Conservation (phyloP, 2,329 filamentous ascomycete genomes). For the Neopestalotiopsis clavispora region DNA sequence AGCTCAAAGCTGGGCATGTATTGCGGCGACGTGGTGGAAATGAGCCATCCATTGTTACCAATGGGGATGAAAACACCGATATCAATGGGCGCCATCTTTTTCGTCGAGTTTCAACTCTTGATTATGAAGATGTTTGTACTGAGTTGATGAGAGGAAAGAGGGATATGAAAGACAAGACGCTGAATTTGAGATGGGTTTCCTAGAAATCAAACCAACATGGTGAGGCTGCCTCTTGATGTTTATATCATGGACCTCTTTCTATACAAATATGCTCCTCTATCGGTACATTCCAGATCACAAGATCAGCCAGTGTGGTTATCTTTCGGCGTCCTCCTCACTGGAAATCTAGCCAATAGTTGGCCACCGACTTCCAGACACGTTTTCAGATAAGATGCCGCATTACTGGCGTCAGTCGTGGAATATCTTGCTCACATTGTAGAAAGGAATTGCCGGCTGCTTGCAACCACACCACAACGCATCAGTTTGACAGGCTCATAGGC, state of each 20-base stretch:
- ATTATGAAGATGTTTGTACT: neutral
- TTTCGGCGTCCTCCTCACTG: conserved; percentile 9
- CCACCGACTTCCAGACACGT: neutral
- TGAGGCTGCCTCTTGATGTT: neutral
- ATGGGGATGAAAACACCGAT: conserved; percentile 35
- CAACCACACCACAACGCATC: neutral
- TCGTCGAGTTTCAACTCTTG: neutral
- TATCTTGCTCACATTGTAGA: neutral
- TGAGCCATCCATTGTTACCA: conserved; percentile 40
- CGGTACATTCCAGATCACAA: conserved; percentile 1
- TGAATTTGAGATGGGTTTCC: neutral
- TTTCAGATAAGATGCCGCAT: conserved; percentile 14
- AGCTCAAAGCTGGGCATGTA: conserved; percentile 37
- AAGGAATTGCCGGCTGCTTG: neutral
- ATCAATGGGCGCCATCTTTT: conserved; percentile 26
- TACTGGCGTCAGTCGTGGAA: neutral
- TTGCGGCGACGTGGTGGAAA: conserved; percentile 36
- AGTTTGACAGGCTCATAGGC: neutral
- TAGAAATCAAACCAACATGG: too few species aligned
- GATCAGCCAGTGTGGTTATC: conserved; percentile 7
- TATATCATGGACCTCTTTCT: conserved; percentile 1
- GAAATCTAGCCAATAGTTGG: conserved; percentile 9
- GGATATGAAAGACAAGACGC: neutral
- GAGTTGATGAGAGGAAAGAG: neutral
- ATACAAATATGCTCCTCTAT: conserved; percentile 6